Percentiles rank a stretch among this genome's conserved stretches.
These are phyloP conservation scores for Ustilago trichophora DNA, from an alignment of 1,284 basidiomycete species.

Conservation along the genomic window DNA sequence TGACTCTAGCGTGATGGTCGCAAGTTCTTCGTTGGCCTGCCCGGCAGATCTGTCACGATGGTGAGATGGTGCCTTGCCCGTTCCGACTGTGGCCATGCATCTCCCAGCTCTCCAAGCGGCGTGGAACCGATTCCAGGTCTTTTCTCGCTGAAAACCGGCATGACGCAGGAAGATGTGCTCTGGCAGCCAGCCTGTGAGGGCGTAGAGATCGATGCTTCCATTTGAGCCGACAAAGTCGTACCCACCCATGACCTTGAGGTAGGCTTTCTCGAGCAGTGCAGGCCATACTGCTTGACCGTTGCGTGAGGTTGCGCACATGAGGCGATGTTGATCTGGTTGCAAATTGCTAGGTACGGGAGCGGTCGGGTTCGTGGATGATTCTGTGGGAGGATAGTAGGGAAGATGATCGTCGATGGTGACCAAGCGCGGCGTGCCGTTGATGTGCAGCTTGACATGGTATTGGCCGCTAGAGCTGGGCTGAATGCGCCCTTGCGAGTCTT, in stretches of 20 bases:
- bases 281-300: conserved; percentile 73
- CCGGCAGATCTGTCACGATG: neutral
- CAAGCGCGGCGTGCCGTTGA: conserved; percentile 43
- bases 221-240: conserved; percentile 92
- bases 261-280: conserved; percentile 83
- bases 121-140: conserved; percentile 77
- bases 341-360: no score
- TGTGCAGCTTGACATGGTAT: conserved; percentile 68
- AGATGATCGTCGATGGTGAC: conserved; percentile 75
- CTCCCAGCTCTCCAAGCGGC: conserved; percentile 73
- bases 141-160: conserved; percentile 80
- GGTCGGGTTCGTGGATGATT: no score
- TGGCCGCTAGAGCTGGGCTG: conserved; percentile 72
- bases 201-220: conserved; percentile 81
- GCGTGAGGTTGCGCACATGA: conserved; percentile 45
- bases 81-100: conserved; percentile 60
- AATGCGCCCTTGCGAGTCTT: conserved; percentile 60
- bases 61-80: conserved; percentile 21
- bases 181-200: conserved; percentile 89
- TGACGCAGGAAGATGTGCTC: conserved; percentile 79
- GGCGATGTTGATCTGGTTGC: conserved; percentile 27
- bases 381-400: conserved; percentile 70
- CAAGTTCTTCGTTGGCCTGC: neutral
- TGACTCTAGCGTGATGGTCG: neutral
- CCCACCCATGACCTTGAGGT: conserved; percentile 85